These are phyloP conservation scores for Lyophyllum shimeji DNA, from an alignment of 768 basidiomycete genomes.

Conservation along the genomic window DNA sequence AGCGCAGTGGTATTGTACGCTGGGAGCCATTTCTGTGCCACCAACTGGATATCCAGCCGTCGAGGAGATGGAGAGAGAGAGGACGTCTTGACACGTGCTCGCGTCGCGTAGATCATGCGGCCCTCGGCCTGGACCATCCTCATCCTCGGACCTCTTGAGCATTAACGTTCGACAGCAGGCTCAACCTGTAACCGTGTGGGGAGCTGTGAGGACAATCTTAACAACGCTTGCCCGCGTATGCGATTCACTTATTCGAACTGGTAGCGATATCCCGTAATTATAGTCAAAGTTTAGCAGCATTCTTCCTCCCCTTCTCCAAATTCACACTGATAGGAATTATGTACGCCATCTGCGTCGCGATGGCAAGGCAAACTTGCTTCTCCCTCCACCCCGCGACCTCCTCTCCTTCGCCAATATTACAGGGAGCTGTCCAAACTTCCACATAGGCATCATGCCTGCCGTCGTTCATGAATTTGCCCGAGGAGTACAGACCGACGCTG, in stretches of 20 bases:
- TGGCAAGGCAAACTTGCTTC: conserved; percentile 60
- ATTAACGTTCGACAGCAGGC: no score
- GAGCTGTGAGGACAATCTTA: no score
- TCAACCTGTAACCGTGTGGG: no score
- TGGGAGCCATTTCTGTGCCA: conserved; percentile 3
- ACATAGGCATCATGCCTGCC: conserved; percentile 58
- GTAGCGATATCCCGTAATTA: neutral
- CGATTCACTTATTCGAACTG: no score
- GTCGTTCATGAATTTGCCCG: conserved; percentile 49
- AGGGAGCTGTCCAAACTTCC: conserved; percentile 69
- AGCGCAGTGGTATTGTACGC: conserved; percentile 67
- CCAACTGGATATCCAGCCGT: neutral
- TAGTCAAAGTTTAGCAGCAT: conserved; percentile 22
- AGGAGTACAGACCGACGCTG: conserved; percentile 57
- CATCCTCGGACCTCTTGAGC: no score
- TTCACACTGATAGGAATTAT: conserved; percentile 44
- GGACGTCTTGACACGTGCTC: neutral
- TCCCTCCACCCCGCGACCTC: conserved; percentile 54
- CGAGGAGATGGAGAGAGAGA: neutral
- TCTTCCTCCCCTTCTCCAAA: conserved; percentile 24
- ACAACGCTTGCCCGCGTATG: no score
- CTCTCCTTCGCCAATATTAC: conserved; percentile 46
- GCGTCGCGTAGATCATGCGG: neutral
- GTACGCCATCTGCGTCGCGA: conserved; percentile 62
- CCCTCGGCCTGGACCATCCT: no score